These are phyloP conservation scores for Irpex lacteus DNA, from an alignment of 1,284 basidiomycete species.

Conservation along the genomic window DNA sequence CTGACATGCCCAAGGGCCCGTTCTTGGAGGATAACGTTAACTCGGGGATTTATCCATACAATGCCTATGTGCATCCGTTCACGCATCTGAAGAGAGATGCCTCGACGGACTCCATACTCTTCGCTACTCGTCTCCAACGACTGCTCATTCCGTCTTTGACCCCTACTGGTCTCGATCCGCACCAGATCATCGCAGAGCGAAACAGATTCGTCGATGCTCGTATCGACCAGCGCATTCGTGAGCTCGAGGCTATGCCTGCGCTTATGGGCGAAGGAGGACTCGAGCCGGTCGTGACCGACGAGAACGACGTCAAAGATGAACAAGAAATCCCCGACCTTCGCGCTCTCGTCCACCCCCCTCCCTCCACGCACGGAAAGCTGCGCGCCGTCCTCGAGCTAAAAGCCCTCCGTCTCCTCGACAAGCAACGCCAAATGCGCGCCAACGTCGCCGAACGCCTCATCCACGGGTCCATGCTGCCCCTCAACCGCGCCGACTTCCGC, in stretches of 20 bases:
- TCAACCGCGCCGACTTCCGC: constrained; percentile 91
- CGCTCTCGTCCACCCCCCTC: constrained; percentile 45
- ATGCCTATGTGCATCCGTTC: constrained; percentile 89
- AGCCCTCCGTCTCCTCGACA: constrained; percentile 85
- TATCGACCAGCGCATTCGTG: constrained; percentile 85
- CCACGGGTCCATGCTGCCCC: constrained; percentile 87
- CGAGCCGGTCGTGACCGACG: constrained; percentile 54
- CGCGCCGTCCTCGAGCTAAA: constrained; percentile 95
- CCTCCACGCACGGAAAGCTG: constrained; percentile 76
- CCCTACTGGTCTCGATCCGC: constrained; percentile 92
- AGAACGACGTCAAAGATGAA: constrained; percentile 35
- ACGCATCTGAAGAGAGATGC: constrained; percentile 67
- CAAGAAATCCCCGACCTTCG: constrained; percentile 37
- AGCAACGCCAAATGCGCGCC: constrained; percentile 85
- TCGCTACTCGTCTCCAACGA: constrained; percentile 74
- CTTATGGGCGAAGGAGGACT: constrained; percentile 79
- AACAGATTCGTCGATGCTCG: constrained; percentile 90
- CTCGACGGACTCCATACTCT: constrained; percentile 56
- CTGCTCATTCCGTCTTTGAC: constrained; percentile 87
- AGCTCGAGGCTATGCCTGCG: constrained; percentile 83
- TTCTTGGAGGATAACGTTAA: constrained; percentile 79
- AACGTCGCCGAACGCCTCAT: constrained; percentile 86
- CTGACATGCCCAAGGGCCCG: constrained; percentile 61
- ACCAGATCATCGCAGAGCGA: constrained; percentile 87
- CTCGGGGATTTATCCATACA: constrained; percentile 92